phyloP scores from a whole-genome alignment of 257 asterid genomes.

The Solanum sparsipilum region DNA sequence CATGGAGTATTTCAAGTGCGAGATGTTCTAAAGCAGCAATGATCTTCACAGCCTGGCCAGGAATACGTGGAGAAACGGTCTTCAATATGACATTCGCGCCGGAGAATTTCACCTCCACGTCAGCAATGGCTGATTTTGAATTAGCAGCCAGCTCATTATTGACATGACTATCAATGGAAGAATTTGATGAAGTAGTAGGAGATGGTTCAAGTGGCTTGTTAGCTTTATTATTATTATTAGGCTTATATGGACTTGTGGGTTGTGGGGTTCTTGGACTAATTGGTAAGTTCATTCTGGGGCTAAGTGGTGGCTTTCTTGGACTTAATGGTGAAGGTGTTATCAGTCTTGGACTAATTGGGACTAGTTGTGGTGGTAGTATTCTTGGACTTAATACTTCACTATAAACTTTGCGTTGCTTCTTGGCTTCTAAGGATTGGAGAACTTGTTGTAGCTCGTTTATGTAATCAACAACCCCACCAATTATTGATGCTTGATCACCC shows the following conservation, averaged over 20 bases:
- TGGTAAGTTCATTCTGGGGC: slow-evolving; percentile 68
- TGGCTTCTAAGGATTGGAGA: slow-evolving; percentile 61
- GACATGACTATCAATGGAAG: slow-evolving; percentile 28
- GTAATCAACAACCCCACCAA: slow-evolving; percentile 88
- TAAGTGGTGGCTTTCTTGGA: slow-evolving; percentile 60
- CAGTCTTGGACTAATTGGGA: slow-evolving; percentile 35
- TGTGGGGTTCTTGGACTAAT: slow-evolving; percentile 85
- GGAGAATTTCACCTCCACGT: slow-evolving; percentile 84
- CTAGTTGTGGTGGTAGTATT: not conserved
- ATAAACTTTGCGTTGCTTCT: slow-evolving; percentile 73
- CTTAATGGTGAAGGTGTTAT: slow-evolving; percentile 34
- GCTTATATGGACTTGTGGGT: slow-evolving; percentile 62
- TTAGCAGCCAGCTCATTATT: slow-evolving; percentile 80
- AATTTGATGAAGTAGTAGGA: slow-evolving; percentile 42
- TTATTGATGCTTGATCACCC: slow-evolving; percentile 97
- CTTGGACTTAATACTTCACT: slow-evolving; percentile 61
- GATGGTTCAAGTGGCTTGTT: slow-evolving; percentile 31
- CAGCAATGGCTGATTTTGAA: slow-evolving; percentile 64
- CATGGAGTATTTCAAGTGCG: slow-evolving; percentile 66
- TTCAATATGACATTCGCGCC: slow-evolving; percentile 63
- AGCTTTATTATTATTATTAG: not conserved
- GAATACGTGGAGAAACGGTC: slow-evolving; percentile 52
- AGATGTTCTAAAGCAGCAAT: slow-evolving; percentile 56
- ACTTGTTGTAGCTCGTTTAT: slow-evolving; percentile 78
- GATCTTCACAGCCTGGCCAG: slow-evolving; percentile 63